Base-by-base conservation (phyloP, 1,284 basidiomycete genomes). In the Blastosporella zonata region DNA sequence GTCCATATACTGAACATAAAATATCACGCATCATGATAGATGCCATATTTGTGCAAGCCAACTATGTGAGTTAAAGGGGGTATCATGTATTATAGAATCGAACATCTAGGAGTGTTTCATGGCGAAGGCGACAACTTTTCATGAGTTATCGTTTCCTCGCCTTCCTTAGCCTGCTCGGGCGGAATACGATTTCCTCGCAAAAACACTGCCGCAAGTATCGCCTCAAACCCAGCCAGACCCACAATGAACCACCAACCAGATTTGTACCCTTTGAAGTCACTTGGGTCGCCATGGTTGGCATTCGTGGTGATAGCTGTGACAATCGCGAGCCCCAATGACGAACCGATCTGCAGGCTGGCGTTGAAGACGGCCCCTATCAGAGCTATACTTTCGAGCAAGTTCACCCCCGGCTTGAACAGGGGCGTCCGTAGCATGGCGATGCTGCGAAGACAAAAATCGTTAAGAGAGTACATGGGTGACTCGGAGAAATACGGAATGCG, bases 311-410 rank as follows among this genome's bases (percentile, higher is more conserved):
- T 55, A 15, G 54, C 48, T 2, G 52, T 47, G 3, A 47, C 54
- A 17, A 57, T 55, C 1, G 56, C 33, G 8, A 57, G 45, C 2
- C 46, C 52, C 6, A 57, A 12, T 3, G 54, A 49, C 2, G 54
- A 53, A 12, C 56, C 54, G 4, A 55, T 53, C 29, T 55, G 54
- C 25, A 55, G 38, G 22, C 40, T 44, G 2, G 56, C 51, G 18
- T 57, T 55, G 46, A 55, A 57, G 4, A 54, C 52, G 21, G 55
- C 52, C 1, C 54, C 51, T 15, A 57, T 48, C 25, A 57, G 50
- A 0, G 54, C 46, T 12, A 46, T 53, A 28, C 44, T 57, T 18
- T 53, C 53, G 2, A 39, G 35, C 13, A 47, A 27, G 23, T 53
- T 27, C 6, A 53, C 22, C 15, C 45, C 44, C 1, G 54, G 54